Percentiles rank a stretch among this genome's conserved stretches.
Evolutionary conservation across 352 stramenopile genomes (phyloP).

Genomic region (Pythium biforme): DNA sequence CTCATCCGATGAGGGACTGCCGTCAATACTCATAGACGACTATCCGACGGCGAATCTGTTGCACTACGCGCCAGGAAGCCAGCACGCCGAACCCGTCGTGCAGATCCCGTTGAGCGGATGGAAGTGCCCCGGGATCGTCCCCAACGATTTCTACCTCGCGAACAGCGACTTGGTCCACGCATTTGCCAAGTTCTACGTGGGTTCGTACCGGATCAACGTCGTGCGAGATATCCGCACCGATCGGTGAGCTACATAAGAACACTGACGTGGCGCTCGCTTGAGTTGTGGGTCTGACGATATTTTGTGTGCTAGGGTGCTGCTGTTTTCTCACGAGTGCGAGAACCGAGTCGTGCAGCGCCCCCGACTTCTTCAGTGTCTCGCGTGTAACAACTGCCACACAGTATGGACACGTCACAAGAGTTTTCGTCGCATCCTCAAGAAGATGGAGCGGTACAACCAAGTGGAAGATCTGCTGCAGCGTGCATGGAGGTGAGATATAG

Average conservation of each 20-base stretch:
- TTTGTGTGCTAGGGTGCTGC: constrained; percentile 41
- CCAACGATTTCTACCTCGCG: constrained; percentile 48
- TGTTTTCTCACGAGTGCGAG: constrained; percentile 71
- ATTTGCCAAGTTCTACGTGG: constrained; percentile 71
- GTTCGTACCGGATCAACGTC: constrained; percentile 57
- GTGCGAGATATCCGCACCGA: constrained; percentile 64
- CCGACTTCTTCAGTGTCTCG: constrained; percentile 42
- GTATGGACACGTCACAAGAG: constrained; percentile 65
- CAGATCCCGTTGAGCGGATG: constrained; percentile 49
- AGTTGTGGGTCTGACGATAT: not conserved
- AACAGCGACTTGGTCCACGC: constrained; percentile 54
- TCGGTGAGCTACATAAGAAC: constrained; percentile 40
- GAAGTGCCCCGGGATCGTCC: constrained; percentile 59
- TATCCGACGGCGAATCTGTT: not conserved
- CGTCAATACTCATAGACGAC: not conserved
- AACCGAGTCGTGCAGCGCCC: constrained; percentile 53
- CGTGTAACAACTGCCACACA: constrained; percentile 51
- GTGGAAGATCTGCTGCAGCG: constrained; percentile 58
- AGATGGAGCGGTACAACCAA: constrained; percentile 62
- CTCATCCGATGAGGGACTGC: not conserved
- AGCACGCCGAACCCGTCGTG: not conserved
- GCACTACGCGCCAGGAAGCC: not conserved
- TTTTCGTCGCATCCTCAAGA: constrained; percentile 68
- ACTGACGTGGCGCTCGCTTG: constrained; percentile 6
- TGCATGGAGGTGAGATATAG: constrained; percentile 49